A percentile compares a stretch with the other conserved stretches of the same genome.
Conservation (phyloP, 768 basidiomycete species). For the Asterophora parasitica region DNA sequence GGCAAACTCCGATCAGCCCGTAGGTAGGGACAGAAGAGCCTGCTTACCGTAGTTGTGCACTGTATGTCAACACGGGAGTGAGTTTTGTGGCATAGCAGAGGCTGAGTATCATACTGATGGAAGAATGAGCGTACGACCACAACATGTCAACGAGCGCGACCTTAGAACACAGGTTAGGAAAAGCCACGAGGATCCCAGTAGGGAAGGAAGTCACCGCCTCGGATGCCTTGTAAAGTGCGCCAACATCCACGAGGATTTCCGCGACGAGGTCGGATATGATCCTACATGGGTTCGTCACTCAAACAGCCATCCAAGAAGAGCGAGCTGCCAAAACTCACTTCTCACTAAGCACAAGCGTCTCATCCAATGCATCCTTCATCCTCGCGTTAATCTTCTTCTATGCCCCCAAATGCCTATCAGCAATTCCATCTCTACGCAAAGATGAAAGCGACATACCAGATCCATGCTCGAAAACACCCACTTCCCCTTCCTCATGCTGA, state of each 20-base stretch:
- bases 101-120: conserved; percentile 56
- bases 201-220: conserved; percentile 65
- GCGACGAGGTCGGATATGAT: conserved; percentile 76
- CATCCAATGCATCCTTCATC: conserved; percentile 89
- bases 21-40: no score
- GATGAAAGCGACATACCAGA: conserved; percentile 55
- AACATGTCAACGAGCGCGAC: conserved; percentile 88
- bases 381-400: conserved; percentile 87
- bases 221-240: conserved; percentile 83
- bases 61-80: conserved; percentile 15
- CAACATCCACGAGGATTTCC: conserved; percentile 65
- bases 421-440: no score
- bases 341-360: conserved; percentile 82
- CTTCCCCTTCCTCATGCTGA: conserved; percentile 59
- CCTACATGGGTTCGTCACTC: conserved; percentile 34
- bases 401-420: background rate
- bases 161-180: conserved; percentile 30
- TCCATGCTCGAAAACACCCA: conserved; percentile 79
- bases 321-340: conserved; percentile 38
- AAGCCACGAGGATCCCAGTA: background rate
- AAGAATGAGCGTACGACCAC: conserved; percentile 79
- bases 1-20: background rate
- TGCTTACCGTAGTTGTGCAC: conserved; percentile 44
- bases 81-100: background rate
- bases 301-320: background rate